Percentiles rank a stretch among this genome's conserved stretches.
Evolutionary conservation across 176 grass and related monocot species (phyloP).

Genomic region (Hyparrhenia diplandra): DNA sequence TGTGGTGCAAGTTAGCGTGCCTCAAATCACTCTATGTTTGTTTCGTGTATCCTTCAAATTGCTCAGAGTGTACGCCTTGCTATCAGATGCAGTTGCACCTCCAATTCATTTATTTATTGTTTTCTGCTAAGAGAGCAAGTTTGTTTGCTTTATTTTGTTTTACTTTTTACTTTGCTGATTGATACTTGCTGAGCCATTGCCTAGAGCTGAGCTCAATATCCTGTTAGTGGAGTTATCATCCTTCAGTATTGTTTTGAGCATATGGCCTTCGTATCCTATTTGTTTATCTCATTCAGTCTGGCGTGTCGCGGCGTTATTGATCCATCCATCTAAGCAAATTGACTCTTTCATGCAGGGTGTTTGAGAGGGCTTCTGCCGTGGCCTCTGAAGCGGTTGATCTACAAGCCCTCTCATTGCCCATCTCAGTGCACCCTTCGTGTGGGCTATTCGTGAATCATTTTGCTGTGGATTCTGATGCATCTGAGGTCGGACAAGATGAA

Average conservation of each 20-base stretch:
- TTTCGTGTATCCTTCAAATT: conserved; percentile 11
- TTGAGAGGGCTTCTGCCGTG: conserved; percentile 31
- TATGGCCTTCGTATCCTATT: background rate
- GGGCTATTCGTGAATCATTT: conserved; percentile 38
- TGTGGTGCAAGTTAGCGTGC: background rate
- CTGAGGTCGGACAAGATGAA: conserved; percentile 36
- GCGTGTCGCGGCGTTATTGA: background rate
- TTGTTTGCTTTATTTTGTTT: background rate
- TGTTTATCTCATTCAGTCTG: conserved; percentile 2
- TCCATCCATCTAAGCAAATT: conserved; percentile 4
- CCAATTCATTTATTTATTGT: background rate
- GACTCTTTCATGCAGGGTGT: conserved; percentile 25
- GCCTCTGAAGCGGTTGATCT: background rate
- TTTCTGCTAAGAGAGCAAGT: background rate
- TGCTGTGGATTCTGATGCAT: background rate
- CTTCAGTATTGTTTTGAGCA: background rate
- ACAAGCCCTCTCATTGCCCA: conserved; percentile 20
- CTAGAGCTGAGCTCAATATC: background rate
- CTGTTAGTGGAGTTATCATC: background rate
- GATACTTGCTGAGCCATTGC: background rate
- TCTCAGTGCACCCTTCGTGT: conserved; percentile 23
- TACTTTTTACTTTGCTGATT: background rate
- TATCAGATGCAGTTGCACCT: background rate
- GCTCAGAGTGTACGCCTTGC: background rate
- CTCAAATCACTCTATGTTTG: background rate